Percentiles rank a stretch among this genome's conserved stretches.
phyloP scores from a whole-genome alignment of 1,284 basidiomycete species.

The Rhodotorula sp. region DNA sequence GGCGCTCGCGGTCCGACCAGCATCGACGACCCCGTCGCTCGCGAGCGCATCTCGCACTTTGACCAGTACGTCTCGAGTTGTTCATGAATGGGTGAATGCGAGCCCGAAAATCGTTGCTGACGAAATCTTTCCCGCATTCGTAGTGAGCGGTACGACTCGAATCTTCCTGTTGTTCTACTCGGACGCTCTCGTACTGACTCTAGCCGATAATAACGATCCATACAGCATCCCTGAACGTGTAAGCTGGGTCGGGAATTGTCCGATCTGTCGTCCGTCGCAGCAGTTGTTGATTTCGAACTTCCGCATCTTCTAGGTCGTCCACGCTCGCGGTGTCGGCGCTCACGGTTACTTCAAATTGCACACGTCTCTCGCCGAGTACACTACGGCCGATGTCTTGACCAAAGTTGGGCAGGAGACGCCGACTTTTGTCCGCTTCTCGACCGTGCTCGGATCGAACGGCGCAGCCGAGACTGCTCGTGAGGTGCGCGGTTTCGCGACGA shows the following conservation, averaged over 20 bases:
- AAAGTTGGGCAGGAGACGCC: conserved; percentile 66
- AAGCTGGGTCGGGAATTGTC: background rate
- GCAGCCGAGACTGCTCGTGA: conserved; percentile 77
- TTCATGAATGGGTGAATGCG: background rate
- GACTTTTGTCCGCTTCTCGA: conserved; percentile 75
- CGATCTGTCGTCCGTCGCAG: too few relatives aligned
- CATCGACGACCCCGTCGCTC: conserved; percentile 39
- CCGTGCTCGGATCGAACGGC: conserved; percentile 71
- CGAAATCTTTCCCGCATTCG: too few relatives aligned
- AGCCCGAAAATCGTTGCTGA: background rate
- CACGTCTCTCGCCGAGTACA: conserved; percentile 63
- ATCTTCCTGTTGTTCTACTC: background rate
- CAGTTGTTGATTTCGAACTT: too few relatives aligned
- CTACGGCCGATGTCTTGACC: conserved; percentile 65
- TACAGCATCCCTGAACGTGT: conserved; percentile 8
- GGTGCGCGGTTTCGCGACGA: conserved; percentile 75
- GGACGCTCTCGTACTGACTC: too few relatives aligned
- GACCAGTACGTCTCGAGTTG: conserved; percentile 12
- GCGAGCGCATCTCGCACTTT: conserved; percentile 42
- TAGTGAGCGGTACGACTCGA: background rate
- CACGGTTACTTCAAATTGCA: conserved; percentile 76
- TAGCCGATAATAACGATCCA: background rate
- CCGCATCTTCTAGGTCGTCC: too few relatives aligned
- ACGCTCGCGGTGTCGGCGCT: too few relatives aligned
- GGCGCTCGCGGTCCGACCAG: conserved; percentile 37